Evolutionary conservation across 192 early-diverging fungal species (phyloP).

Genomic region (Entomortierella beljakovae): DNA sequence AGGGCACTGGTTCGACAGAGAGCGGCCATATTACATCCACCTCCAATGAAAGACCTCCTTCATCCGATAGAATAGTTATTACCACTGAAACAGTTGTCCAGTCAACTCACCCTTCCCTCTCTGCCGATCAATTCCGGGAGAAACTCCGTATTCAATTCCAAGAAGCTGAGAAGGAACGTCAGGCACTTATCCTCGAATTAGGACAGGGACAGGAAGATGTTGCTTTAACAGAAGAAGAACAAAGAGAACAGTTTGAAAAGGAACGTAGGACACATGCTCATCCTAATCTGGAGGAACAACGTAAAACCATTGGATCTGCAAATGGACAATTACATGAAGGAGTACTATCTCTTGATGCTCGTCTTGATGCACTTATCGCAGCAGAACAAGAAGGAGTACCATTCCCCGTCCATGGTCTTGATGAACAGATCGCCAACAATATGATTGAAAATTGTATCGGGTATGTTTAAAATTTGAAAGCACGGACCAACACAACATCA

Average conservation of each 20-base stretch:
- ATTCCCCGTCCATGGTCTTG: constrained; percentile 73
- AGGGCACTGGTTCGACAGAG: neutral
- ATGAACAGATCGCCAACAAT: constrained; percentile 76
- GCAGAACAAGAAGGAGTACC: constrained; percentile 28
- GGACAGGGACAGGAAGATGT: constrained; percentile 32
- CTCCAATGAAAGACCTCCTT: neutral
- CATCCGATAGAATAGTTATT: neutral
- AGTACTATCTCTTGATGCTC: constrained; percentile 48
- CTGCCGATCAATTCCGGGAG: neutral
- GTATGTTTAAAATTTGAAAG: constrained; percentile 29
- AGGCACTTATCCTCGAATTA: constrained; percentile 28
- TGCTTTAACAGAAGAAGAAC: constrained; percentile 38
- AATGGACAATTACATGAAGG: constrained; percentile 30
- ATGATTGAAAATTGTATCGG: constrained; percentile 86
- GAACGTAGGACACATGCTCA: constrained; percentile 29
- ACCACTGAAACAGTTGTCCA: neutral
- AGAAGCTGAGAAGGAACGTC: constrained; percentile 14
- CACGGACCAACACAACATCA: constrained; percentile 3
- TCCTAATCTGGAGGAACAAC: constrained; percentile 33
- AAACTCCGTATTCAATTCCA: neutral
- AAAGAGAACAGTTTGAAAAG: constrained; percentile 31
- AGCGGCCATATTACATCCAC: neutral
- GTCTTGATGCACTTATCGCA: constrained; percentile 44
- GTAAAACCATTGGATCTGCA: constrained; percentile 45
- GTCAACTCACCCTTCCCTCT: neutral